phyloP scores from a whole-genome alignment of 2,329 filamentous ascomycete genomes.

The Exophiala calicioides region DNA sequence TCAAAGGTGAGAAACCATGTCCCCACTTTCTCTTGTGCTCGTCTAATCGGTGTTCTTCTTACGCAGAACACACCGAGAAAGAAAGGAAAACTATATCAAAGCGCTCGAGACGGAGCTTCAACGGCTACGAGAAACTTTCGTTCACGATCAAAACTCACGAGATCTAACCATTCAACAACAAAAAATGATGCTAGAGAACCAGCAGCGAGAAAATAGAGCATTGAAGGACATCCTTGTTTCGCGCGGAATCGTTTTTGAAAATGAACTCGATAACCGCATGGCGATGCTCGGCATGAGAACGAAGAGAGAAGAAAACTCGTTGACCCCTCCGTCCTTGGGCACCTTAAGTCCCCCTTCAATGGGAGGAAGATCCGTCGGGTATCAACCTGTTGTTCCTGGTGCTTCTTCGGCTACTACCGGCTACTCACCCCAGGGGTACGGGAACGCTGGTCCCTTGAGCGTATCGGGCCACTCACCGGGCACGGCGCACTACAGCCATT shows the following conservation, averaged over 20 bases:
- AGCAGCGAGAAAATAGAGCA: conserved; percentile 76
- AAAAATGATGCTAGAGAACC: conserved; percentile 70
- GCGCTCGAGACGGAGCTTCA: conserved; percentile 88
- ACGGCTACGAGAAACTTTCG: conserved; percentile 72
- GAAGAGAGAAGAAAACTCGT: conserved; percentile 24
- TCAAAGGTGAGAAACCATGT: conserved; percentile 66
- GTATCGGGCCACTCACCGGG: conserved; percentile 28
- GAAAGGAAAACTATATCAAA: conserved; percentile 96
- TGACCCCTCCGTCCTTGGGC: conserved; percentile 22
- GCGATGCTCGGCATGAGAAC: conserved; percentile 27
- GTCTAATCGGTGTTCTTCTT: conserved; percentile 15
- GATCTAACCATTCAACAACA: conserved; percentile 56
- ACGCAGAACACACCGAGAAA: conserved; percentile 85
- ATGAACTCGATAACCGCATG: conserved; percentile 45
- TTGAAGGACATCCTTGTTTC: conserved; percentile 64
- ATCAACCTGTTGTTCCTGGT: conserved; percentile 8
- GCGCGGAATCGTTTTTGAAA: conserved; percentile 61
- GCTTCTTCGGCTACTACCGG: conserved; percentile 17
- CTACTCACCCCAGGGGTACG: conserved; percentile 24
- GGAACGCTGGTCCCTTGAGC: conserved; percentile 23
- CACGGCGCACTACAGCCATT: conserved; percentile 29
- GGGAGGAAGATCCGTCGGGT: conserved; percentile 13
- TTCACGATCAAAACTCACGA: conserved; percentile 58
- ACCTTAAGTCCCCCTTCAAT: conserved; percentile 34
- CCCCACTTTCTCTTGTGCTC: background rate